Conservation (phyloP, 352 stramenopile genomes). For the Phytophthora litchii region DNA sequence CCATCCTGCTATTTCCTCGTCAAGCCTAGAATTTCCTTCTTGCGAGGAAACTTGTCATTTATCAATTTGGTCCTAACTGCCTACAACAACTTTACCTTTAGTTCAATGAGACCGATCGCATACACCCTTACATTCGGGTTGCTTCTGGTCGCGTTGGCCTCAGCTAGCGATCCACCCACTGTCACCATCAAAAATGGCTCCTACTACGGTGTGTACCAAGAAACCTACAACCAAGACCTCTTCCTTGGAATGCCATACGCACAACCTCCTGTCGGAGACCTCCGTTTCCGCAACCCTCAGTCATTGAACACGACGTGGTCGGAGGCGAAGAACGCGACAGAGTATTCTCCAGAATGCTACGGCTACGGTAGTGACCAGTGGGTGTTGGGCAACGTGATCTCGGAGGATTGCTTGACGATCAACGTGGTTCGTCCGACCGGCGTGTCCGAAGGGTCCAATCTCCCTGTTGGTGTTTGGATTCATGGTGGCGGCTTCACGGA, state of each 20-base stretch:
- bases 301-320: slow-evolving; percentile 23
- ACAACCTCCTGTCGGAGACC: slow-evolving; percentile 18
- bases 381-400: slow-evolving; percentile 29
- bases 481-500: slow-evolving; percentile 27
- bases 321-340: slow-evolving; percentile 26
- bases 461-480: slow-evolving; percentile 34
- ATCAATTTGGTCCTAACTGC: background rate
- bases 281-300: slow-evolving; percentile 26
- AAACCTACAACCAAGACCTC: slow-evolving; percentile 32
- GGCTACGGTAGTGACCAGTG: slow-evolving; percentile 34
- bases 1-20: too few species aligned
- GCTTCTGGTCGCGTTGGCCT: background rate
- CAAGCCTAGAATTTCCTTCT: too few species aligned
- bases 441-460: slow-evolving; percentile 8
- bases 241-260: slow-evolving; percentile 43
- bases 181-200: slow-evolving; percentile 36
- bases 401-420: slow-evolving; percentile 52
- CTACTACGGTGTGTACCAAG: slow-evolving; percentile 33
- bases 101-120: slow-evolving; percentile 3
- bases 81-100: background rate
- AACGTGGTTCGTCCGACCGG: slow-evolving; percentile 68
- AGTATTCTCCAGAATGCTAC: slow-evolving; percentile 48
- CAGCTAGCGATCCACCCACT: slow-evolving; percentile 6
- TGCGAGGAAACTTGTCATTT: slow-evolving; percentile 1
- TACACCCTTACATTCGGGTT: background rate